Base-by-base conservation (phyloP, 148 eudicot genomes). In the Amaranthus cruentus region DNA sequence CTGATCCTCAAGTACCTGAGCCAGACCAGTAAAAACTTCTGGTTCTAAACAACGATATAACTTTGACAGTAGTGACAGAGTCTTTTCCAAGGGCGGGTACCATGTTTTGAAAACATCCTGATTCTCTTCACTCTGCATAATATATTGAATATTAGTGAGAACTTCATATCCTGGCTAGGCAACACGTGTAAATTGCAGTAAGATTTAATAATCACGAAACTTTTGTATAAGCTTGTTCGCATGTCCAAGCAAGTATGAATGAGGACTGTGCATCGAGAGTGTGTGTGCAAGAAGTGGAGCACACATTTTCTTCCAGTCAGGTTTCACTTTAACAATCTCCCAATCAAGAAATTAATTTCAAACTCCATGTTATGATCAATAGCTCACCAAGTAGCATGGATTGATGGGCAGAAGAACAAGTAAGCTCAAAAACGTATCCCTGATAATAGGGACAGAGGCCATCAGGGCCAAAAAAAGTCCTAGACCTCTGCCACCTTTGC, bases 71-170 rank as follows among this genome's bases (percentile, higher is more conserved):
- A 96, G 91, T 18, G 97, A 88, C 54, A 95, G 47, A 68, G 99
- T 92, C 83, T 88, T 95, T 85, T 95, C 99, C 79, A 95, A 75
- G 67, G 99, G 96, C 49, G 97, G 94, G 71, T 95, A 95, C 99
- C 97, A 95, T 55, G 93, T 84, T 70, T 71, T 84, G 66, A 83
- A 86, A 53, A 86, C 85, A 81, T 90, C 92, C 79, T 85, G 75
- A 71, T 77, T 87, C 73, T 81, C 88, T 77, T 79, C 91, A 67
- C 77, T 81, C 99, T 95, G 89, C 85, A 82, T 47, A 28, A 71
- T 51, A 56, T 21, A 55, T 28, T 28, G 38, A 28, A 28, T 14
- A 78, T 48, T 62, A 63, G n/a, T 51, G 13, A 49, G 43, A 78
- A 55, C 54, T 46, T 28, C 47, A 51, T 28, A 48, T 67, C 54